Conservation (phyloP, 179 eudicot genomes). For the Amaranthus tricolor region DNA sequence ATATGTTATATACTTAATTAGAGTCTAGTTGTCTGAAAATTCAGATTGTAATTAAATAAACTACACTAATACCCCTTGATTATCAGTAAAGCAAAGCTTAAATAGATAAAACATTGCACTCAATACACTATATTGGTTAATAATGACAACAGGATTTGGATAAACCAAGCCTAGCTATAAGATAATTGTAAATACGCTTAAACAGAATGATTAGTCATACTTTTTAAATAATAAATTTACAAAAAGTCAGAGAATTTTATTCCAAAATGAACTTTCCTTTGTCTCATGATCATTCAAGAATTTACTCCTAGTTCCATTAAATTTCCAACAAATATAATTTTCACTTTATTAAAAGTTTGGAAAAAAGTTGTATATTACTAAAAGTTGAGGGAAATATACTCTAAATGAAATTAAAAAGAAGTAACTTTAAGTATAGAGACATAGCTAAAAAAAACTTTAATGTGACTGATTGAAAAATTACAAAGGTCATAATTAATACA, state of each 20-base stretch:
- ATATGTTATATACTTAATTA: no score
- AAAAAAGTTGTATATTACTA: no score
- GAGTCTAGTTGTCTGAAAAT: no score
- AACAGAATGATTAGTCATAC: background rate
- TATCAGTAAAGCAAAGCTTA: constrained; percentile 5
- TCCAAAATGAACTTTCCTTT: constrained; percentile 23
- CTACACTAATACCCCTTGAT: background rate
- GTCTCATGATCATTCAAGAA: constrained; percentile 24
- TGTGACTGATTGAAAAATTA: no score
- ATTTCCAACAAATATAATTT: no score
- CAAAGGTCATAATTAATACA: no score
- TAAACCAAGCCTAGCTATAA: background rate
- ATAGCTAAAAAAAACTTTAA: no score
- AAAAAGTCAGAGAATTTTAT: constrained; percentile 26
- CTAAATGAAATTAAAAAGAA: no score
- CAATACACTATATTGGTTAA: background rate
- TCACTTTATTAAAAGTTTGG: no score
- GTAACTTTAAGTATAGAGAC: no score
- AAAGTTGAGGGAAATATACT: no score
- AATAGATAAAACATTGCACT: background rate
- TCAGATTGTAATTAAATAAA: no score
- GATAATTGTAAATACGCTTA: background rate
- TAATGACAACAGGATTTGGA: background rate
- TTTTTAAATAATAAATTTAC: background rate
- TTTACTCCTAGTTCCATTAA: background rate